Base-by-base conservation (phyloP, 1,284 basidiomycete species). In the Trichosporon sp. region DNA sequence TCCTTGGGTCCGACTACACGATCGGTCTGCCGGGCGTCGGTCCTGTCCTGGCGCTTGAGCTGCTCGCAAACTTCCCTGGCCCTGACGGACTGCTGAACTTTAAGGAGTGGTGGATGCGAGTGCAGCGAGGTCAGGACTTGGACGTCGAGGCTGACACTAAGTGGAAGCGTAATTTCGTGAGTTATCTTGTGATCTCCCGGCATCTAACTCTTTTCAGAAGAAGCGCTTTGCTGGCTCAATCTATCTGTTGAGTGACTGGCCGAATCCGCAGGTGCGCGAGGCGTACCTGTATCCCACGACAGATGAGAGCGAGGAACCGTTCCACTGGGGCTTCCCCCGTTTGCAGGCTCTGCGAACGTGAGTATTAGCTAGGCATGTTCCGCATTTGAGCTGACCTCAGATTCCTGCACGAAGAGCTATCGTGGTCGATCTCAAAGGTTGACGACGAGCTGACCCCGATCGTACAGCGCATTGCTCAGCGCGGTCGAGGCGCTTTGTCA, bases 241-340 rank as follows among this genome's bases (percentile, higher is more conserved):
- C 16, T 92, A 90, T 72, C 81, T 99, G 19, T 81, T 83, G 8
- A 86, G 80, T 9, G 79, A 92, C 34, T 99, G 95, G 94, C 96
- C 96, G 0, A 93, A 96, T 77, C 83, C 89, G 16, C 85, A 86
- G 9, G 95, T 99, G 60, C 84, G 89, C 65, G 91, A 95, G 65
- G 96, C 94, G 1, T 99, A 99, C 79, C 89, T 90, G 69, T 86
- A 92, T 71, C 95, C 96, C 0, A 86, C 87, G 0, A 90, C 97
- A 5, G 95, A 98, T 75, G 85, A 87, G 59, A 95, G 92, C 3
- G 88, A 93, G 61, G 95, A 99, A 73, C 89, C 91, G 0, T 99
- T 99, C 77, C 91, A 92, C 72, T 99, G 96, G 96, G 95, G 93
- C 9, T 83, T 95, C 67, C 94, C 95, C 6, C 95, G 98, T 75